Percentiles rank a stretch among this genome's conserved stretches.
Evolutionary conservation across 352 stramenopile species (phyloP).

Genomic region (Pythium brassicae): DNA sequence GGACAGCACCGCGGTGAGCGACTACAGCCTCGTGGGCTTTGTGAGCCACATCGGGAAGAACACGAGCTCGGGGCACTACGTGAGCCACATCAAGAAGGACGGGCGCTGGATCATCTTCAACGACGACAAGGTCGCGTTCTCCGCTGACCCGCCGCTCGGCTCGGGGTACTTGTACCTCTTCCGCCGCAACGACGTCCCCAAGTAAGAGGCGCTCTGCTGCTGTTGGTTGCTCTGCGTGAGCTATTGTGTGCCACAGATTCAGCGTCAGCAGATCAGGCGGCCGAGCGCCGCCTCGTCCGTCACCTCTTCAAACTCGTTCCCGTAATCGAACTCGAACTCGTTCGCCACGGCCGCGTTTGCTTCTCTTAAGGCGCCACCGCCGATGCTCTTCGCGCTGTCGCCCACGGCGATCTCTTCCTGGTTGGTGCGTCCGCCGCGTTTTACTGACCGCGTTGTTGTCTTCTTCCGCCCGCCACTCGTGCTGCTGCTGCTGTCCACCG

Average conservation of each 20-base stretch:
- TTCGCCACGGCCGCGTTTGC: conserved; percentile 22
- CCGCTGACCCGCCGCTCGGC: conserved; percentile 90
- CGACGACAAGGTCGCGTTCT: conserved; percentile 97
- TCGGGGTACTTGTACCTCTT: conserved; percentile 97
- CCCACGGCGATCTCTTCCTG: conserved; percentile 12
- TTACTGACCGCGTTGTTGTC: neutral
- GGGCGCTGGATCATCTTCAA: conserved; percentile 99
- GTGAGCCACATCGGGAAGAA: conserved; percentile 99
- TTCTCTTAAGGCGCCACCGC: neutral
- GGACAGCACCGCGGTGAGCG: conserved; percentile 50
- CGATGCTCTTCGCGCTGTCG: neutral
- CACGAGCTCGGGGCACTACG: conserved; percentile 97
- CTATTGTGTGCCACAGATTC: neutral
- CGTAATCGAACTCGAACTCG: conserved; percentile 58
- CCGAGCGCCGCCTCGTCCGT: conserved; percentile 62
- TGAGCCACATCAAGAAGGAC: conserved; percentile 97
- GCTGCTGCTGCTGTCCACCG: neutral
- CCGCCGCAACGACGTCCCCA: conserved; percentile 42
- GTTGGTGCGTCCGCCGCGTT: conserved; percentile 13
- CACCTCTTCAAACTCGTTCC: conserved; percentile 80
- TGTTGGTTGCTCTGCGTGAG: neutral
- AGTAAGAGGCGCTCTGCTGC: conserved; percentile 6
- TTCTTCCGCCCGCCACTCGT: neutral
- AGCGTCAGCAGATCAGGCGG: conserved; percentile 42
- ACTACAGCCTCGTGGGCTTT: conserved; percentile 97